Base-by-base conservation (phyloP, 495 filamentous ascomycete genomes). In the Aspergillus baeticus region DNA sequence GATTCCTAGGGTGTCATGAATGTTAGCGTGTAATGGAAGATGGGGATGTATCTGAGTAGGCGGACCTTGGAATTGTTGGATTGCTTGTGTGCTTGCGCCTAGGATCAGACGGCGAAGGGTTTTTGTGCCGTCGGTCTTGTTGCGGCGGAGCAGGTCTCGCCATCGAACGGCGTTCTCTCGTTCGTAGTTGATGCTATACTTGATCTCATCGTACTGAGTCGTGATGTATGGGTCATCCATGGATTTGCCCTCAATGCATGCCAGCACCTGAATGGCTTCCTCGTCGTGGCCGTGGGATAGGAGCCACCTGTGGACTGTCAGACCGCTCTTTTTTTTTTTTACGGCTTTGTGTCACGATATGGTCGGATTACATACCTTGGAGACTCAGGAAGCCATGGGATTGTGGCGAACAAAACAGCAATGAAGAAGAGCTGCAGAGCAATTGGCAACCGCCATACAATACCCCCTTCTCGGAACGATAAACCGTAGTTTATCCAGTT, bases 401-500 rank as follows among this genome's bases (percentile, higher is more conserved):
- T 69, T 2, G 77, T 82, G 18, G 54, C 63, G 53, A 61, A 81
- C 4, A 83, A 57, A 37, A 81, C 65, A 49, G 81, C 58, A 29
- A 81, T 72, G 63, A 83, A 82, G 54, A 83, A 51, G 51, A 80
- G 75, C 54, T 84, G 80, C 6, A 83, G 69, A 10, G 77, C 77
- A 6, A 83, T 63, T 1, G 81, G 81, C 14, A 83, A 69, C 29
- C 81, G 63, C 81, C 81, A 83, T 4, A 72, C 71, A 7, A 79
- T 56, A 2, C 70, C 60, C 0, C 80, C 78, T 1, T 61, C 65
- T 11, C 67, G 66, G 50, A 76, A 81, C 1, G 74, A 79, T 21
- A 83, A 71, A 8, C 77, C 81, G 54, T 80, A 84, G 35, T 79
- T 86, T 46, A 86, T 69, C 76, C 82, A 84, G 51, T 83, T 83